These are phyloP conservation scores for Trametes cingulata DNA, from an alignment of 768 basidiomycete species.

Conservation along the genomic window DNA sequence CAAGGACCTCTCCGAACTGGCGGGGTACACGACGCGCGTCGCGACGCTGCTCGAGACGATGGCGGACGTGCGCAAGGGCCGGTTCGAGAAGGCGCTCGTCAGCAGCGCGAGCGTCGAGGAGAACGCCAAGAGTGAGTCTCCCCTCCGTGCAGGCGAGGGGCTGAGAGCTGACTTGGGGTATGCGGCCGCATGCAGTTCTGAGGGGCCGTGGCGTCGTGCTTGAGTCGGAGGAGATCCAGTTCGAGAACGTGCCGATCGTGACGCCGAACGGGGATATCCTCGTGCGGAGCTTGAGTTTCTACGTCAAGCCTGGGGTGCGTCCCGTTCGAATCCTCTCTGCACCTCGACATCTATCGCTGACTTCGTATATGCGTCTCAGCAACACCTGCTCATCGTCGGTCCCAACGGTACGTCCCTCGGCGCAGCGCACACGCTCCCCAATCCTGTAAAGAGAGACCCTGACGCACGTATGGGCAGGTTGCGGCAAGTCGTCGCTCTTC, in stretches of 20 bases:
- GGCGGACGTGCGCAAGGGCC: constrained; percentile 79
- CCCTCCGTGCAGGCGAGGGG: background rate
- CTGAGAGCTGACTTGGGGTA: background rate
- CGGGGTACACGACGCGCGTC: constrained; percentile 93
- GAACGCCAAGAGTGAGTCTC: constrained; percentile 67
- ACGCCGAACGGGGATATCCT: constrained; percentile 96
- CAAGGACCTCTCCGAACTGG: constrained; percentile 93
- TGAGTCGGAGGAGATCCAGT: constrained; percentile 86
- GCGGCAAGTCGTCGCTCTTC: constrained; percentile 90
- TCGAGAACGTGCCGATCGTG: constrained; percentile 92
- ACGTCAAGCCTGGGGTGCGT: constrained; percentile 82
- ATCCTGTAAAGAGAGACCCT: too few species aligned
- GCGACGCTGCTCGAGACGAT: constrained; percentile 88
- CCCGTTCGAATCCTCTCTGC: background rate
- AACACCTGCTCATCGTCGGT: constrained; percentile 91
- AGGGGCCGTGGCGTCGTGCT: constrained; percentile 76
- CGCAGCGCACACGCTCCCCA: background rate
- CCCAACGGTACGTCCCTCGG: constrained; percentile 68
- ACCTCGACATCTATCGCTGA: too few species aligned
- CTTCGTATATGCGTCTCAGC: constrained; percentile 41
- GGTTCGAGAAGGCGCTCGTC: constrained; percentile 87
- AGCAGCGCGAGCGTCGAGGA: constrained; percentile 71
- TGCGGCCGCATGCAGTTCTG: constrained; percentile 69
- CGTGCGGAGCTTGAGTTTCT: constrained; percentile 81
- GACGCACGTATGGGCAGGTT: too few species aligned